phyloP scores from a whole-genome alignment of 2,329 filamentous ascomycete genomes.

The Stromatinia cepivora region DNA sequence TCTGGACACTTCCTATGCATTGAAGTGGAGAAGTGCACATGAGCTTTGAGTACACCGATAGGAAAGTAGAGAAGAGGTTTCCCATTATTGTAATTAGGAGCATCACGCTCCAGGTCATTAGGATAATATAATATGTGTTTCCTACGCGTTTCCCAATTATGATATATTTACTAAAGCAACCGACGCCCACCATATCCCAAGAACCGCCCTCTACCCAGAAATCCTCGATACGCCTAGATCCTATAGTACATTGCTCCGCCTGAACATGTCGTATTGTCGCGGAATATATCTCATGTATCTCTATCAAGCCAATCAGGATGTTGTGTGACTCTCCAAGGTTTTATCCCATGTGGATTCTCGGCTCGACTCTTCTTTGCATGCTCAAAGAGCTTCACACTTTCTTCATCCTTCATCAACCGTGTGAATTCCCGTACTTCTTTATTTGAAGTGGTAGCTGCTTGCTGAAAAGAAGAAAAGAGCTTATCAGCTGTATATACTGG shows the following conservation, averaged over 20 bases:
- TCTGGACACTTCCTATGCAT: background rate
- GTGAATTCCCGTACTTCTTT: constrained; percentile 51
- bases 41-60: too few relatives aligned
- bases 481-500: constrained; percentile 48
- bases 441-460: constrained; percentile 50
- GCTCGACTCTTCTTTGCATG: constrained; percentile 55
- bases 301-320: constrained; percentile 57
- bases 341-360: constrained; percentile 57
- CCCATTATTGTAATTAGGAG: background rate
- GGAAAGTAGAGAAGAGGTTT: background rate
- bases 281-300: constrained; percentile 27
- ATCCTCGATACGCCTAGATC: background rate
- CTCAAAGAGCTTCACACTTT: constrained; percentile 49
- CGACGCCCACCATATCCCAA: constrained; percentile 2
- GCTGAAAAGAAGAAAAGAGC: constrained; percentile 50
- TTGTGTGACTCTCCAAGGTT: constrained; percentile 58
- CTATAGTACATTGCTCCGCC: background rate
- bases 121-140: background rate
- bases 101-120: background rate
- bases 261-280: background rate
- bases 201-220: background rate
- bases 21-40: background rate
- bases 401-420: constrained; percentile 35
- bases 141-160: background rate
- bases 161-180: background rate